Evolutionary conservation across 306 rosid genomes (phyloP), one percentile per base, ranked within the genome.

Genomic region (Rosa multiflora): DNA sequence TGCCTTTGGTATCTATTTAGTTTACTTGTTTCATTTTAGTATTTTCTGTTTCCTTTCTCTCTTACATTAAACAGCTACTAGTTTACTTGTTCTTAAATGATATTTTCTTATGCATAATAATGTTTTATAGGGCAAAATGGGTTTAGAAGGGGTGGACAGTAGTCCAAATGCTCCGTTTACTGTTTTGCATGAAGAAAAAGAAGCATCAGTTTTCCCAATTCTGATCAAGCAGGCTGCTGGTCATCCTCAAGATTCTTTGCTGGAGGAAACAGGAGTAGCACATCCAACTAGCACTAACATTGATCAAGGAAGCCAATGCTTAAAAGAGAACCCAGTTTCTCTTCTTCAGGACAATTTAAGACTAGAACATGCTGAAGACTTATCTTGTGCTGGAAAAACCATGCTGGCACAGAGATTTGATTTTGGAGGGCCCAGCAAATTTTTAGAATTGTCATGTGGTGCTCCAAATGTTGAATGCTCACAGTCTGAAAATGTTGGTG

Each of bases 401-500:
- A 62, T 72, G 79, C 86, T 81, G 76, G 85, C 83, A 67, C 69
- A 49, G 61, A 85, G 69, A 81, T 55, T 23, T 64, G 73, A 37
- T 82, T 76, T 76, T 5, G 83, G 71, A 74, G 90, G 78, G 67
- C 75, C 53, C 76, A 77, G 83, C 42, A 73, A 84, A 21, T 63
- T 76, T 23, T 78, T 80, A 67, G 82, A 49, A 77, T 73, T 69
- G 75, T 85, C 89, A 37, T 70, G 83, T 68, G 84, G 79, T 82
- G 81, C 89, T 84, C 86, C 78, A 7, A 80, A 66, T 70, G 73
- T 79, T 66, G 86, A 58, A 62, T 37, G 80, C 70, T 76, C 80
- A 15, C 85, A n/a, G 76, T 74, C 76, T 74, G 88, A 78, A 70
- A 89, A 71, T 49, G 75, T 49, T 78, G 85, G 73, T 80, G 89